phyloP scores from a whole-genome alignment of 2,329 filamentous ascomycete genomes.

The Exophiala sp. region DNA sequence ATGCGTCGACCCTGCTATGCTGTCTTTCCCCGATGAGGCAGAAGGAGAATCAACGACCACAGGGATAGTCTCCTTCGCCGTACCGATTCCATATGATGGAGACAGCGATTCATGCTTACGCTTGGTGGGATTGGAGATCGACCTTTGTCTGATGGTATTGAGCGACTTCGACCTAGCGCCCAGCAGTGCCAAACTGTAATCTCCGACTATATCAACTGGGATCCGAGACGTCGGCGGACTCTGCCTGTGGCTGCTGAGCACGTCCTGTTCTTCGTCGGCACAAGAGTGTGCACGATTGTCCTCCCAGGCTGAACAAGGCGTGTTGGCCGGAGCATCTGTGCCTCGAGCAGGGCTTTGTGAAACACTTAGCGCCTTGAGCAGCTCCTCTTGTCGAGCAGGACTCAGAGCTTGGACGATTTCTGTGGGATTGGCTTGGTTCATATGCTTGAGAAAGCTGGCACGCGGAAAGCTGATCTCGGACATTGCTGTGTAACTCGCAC shows the following conservation, averaged over 20 bases:
- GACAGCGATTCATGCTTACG: slow-evolving; percentile 20
- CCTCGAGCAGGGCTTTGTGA: slow-evolving; percentile 29
- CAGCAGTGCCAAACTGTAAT: background rate
- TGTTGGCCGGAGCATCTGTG: slow-evolving; percentile 21
- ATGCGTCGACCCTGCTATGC: background rate
- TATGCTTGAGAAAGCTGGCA: slow-evolving; percentile 34
- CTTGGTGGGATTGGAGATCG: slow-evolving; percentile 22
- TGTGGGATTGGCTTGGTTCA: slow-evolving; percentile 40
- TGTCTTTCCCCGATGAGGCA: slow-evolving; percentile 1
- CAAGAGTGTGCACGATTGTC: slow-evolving; percentile 2
- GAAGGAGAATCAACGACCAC: slow-evolving; percentile 7
- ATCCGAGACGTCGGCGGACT: slow-evolving; percentile 8
- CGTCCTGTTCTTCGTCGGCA: background rate
- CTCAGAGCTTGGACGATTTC: slow-evolving; percentile 26
- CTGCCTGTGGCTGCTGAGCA: background rate
- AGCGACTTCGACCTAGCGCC: slow-evolving; percentile 11
- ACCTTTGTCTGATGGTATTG: slow-evolving; percentile 11
- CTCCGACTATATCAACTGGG: background rate
- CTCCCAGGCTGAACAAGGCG: slow-evolving; percentile 12
- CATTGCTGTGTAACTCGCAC: slow-evolving; percentile 40
- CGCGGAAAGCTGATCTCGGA: slow-evolving; percentile 37
- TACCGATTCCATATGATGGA: background rate
- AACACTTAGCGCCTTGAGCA: slow-evolving; percentile 39
- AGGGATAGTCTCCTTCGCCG: background rate
- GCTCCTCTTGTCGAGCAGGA: slow-evolving; percentile 16